Evolutionary conservation across 805 yeast genomes (phyloP), one percentile per base, ranked within the genome.

Genomic region (Lachancea lanzarotensis): DNA sequence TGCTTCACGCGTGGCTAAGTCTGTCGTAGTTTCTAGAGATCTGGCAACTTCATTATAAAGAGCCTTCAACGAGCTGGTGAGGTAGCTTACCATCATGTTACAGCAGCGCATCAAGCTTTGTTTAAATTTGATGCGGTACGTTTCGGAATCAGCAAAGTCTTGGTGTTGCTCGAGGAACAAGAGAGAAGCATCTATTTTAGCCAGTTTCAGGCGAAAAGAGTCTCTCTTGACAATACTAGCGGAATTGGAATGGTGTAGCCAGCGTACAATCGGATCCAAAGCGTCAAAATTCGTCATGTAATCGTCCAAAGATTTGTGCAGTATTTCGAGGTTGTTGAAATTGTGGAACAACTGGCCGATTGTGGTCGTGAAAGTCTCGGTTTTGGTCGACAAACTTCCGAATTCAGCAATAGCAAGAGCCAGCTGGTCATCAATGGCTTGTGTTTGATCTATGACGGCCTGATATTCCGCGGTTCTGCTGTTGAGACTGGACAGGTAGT

Each of bases 21-120:
- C 45, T 11, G 46, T 37, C 35, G 61, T 62, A 6, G 59, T 40
- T 18, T 62, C 59, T 1, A 56, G 43, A 16, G 35, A 31, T 16
- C 47, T 49, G 2, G 49, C 16, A 1, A 65, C 17, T 13, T 66
- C 68, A 45, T 51, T 56, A 42, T 59, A 54, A 2, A 62, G 50
- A 22, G 53, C 58, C 45, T 70, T 70, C 45, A 78, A 52, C 27
- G 56, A 50, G 45, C 63, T 68, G 9, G 70, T 70, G 44, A 85
- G 64, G 57, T 81, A 87, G 55, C 82, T 85, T 50, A 82, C 75
- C 13, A 88, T 76, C 47, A 91, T 68, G 0, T 93, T 79, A 38
- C 88, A 71, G 1, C 95, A 82, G 47, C 96, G 74, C 1, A 90
- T 80, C 74, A 88, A 72, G 56, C 96, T 86, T 54, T 86, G 95